Conservation (phyloP, 352 stramenopile genomes). For the Phytophthora uliginosa region DNA sequence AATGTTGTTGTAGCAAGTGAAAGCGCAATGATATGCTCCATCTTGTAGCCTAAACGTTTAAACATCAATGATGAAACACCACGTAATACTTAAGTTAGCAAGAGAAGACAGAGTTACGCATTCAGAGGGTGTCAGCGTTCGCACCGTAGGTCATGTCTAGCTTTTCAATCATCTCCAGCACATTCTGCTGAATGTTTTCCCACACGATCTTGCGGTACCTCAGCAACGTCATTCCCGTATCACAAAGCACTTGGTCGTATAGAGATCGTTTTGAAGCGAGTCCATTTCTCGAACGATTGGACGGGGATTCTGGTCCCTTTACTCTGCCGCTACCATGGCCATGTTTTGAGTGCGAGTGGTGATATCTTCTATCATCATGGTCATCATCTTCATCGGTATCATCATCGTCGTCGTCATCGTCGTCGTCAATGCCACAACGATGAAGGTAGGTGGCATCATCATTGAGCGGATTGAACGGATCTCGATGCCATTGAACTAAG, state of each 20-base stretch:
- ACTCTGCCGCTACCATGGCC: slow-evolving; percentile 6
- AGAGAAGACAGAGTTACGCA: background rate
- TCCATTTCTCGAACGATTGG: slow-evolving; percentile 44
- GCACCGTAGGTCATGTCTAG: slow-evolving; percentile 82
- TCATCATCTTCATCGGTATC: slow-evolving; percentile 66
- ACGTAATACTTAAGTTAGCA: slow-evolving; percentile 12
- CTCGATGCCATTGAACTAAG: slow-evolving; percentile 91
- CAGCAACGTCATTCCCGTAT: slow-evolving; percentile 84
- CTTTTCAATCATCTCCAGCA: slow-evolving; percentile 77
- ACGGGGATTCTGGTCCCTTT: slow-evolving; percentile 35
- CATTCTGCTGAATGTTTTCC: slow-evolving; percentile 88
- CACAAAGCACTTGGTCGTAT: slow-evolving; percentile 79
- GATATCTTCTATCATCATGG: slow-evolving; percentile 46
- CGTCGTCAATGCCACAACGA: slow-evolving; percentile 83
- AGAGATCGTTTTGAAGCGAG: slow-evolving; percentile 41
- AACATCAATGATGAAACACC: background rate
- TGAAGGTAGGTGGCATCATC: slow-evolving; percentile 81
- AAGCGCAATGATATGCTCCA: slow-evolving; percentile 90
- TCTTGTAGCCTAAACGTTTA: slow-evolving; percentile 71
- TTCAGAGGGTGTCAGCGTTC: background rate
- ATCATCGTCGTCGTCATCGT: slow-evolving; percentile 81
- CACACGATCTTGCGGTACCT: slow-evolving; percentile 88
- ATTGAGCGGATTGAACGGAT: slow-evolving; percentile 86
- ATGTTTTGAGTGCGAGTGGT: slow-evolving; percentile 33
- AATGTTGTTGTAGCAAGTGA: slow-evolving; percentile 81